Evolutionary conservation across 2,329 filamentous ascomycete species (phyloP).

Genomic region (Lachnellula suecica): DNA sequence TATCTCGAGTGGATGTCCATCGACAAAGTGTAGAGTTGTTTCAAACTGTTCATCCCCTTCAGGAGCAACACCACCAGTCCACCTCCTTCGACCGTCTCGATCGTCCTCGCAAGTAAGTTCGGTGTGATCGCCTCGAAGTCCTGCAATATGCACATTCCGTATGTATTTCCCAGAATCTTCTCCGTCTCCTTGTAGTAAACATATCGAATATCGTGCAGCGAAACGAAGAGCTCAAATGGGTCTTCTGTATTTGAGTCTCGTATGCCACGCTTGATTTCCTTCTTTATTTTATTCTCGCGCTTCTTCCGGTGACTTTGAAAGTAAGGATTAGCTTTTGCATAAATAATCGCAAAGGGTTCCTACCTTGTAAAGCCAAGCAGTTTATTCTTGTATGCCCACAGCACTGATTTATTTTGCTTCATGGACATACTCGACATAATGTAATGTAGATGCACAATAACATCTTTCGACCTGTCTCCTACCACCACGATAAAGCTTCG

Average conservation of each 20-base stretch:
- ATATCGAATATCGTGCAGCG: conserved; percentile 95
- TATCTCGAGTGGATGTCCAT: conserved; percentile 99
- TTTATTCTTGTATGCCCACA: conserved; percentile 99
- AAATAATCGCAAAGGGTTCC: conserved; percentile 10
- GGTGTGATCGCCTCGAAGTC: conserved; percentile 98
- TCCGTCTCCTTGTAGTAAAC: conserved; percentile 99
- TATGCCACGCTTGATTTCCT: conserved; percentile 92
- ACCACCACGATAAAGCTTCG: conserved; percentile 97
- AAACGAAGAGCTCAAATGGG: conserved; percentile 95
- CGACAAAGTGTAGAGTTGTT: conserved; percentile 92
- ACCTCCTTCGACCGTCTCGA: conserved; percentile 97
- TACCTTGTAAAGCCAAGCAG: conserved; percentile 85
- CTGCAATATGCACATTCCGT: conserved; percentile 96
- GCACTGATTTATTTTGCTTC: conserved; percentile 91
- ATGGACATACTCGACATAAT: conserved; percentile 89
- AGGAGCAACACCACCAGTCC: conserved; percentile 86
- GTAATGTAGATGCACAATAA: conserved; percentile 91
- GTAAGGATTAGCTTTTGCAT: conserved; percentile 5
- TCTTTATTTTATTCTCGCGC: conserved; percentile 97
- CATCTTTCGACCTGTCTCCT: conserved; percentile 91
- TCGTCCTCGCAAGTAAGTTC: conserved; percentile 90
- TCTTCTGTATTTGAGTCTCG: conserved; percentile 91
- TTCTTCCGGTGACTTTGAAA: conserved; percentile 84
- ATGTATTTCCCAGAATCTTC: conserved; percentile 97
- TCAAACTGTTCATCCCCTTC: conserved; percentile 95